Conservation (phyloP, 2,329 filamentous ascomycete genomes). For the Aspergillus luchuensis region DNA sequence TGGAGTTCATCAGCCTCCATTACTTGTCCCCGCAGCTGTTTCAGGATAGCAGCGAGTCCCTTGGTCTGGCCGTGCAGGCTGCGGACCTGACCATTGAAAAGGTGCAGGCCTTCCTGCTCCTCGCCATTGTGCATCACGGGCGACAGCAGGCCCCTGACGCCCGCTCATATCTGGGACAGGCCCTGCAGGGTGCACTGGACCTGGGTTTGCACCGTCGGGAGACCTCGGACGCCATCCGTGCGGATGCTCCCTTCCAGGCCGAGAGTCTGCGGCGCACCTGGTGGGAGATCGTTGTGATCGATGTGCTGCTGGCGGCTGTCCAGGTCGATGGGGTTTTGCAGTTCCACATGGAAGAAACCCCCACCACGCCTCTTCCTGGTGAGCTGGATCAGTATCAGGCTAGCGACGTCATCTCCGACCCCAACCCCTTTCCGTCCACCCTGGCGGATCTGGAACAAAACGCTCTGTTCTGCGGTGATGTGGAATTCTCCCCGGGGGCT, state of each 20-base stretch:
- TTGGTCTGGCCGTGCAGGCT: background rate
- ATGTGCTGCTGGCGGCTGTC: conserved; percentile 10
- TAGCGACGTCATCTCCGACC: background rate
- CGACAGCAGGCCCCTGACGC: conserved; percentile 2
- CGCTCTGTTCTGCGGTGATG: background rate
- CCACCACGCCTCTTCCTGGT: conserved; percentile 3
- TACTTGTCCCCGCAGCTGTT: conserved; percentile 6
- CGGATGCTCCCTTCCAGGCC: background rate
- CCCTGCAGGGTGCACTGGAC: conserved; percentile 1
- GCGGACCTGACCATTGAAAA: conserved; percentile 1
- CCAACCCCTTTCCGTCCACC: background rate
- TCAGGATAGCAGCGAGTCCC: background rate
- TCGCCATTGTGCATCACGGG: conserved; percentile 1
- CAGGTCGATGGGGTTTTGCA: conserved; percentile 10
- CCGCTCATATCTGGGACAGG: background rate
- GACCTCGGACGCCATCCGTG: background rate
- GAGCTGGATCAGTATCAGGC: conserved; percentile 4
- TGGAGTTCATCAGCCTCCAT: conserved; percentile 9
- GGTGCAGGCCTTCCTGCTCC: conserved; percentile 2
- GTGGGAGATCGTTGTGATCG: conserved; percentile 16
- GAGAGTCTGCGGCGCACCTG: conserved; percentile 13
- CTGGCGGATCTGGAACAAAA: background rate
- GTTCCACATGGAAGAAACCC: background rate
- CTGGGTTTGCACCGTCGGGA: conserved; percentile 1
- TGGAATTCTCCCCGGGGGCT: conserved; percentile 5